Evolutionary conservation across 1,284 basidiomycete genomes (phyloP).

Genomic region (Agaricales sp.): DNA sequence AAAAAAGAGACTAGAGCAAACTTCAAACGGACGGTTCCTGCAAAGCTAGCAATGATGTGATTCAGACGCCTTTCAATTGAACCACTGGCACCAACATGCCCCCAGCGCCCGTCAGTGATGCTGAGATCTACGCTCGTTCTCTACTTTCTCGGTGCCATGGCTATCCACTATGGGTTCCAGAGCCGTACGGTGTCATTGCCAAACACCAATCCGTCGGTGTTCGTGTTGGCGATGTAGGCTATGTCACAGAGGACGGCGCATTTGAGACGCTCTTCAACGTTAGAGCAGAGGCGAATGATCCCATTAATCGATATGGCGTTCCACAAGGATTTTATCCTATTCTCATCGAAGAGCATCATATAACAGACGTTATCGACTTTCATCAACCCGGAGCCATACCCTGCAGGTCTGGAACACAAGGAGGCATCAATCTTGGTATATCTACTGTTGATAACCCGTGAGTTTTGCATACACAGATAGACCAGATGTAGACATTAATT

Average conservation of each 20-base stretch:
- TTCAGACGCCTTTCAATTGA: too few species aligned
- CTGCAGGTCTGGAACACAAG: background rate
- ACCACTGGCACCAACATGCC: too few species aligned
- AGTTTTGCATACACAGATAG: background rate
- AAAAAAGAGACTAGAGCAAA: too few species aligned
- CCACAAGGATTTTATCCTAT: background rate
- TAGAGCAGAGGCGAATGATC: background rate
- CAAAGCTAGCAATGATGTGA: too few species aligned
- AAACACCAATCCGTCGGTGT: background rate
- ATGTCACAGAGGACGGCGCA: background rate
- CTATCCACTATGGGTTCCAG: background rate
- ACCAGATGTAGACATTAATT: background rate
- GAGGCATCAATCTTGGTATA: too few species aligned
- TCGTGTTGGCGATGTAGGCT: background rate
- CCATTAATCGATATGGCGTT: background rate
- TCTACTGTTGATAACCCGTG: background rate
- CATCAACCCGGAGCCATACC: background rate
- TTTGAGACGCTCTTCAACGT: background rate
- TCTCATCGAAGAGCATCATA: background rate
- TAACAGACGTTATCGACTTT: background rate
- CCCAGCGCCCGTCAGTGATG: too few species aligned
- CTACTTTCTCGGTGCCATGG: background rate
- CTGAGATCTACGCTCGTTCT: background rate
- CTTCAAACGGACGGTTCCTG: too few species aligned
- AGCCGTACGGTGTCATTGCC: background rate